Evolutionary conservation across 768 basidiomycete species (phyloP), one percentile per base, ranked within the genome.

Genomic region (Guyanaporus albipodus): DNA sequence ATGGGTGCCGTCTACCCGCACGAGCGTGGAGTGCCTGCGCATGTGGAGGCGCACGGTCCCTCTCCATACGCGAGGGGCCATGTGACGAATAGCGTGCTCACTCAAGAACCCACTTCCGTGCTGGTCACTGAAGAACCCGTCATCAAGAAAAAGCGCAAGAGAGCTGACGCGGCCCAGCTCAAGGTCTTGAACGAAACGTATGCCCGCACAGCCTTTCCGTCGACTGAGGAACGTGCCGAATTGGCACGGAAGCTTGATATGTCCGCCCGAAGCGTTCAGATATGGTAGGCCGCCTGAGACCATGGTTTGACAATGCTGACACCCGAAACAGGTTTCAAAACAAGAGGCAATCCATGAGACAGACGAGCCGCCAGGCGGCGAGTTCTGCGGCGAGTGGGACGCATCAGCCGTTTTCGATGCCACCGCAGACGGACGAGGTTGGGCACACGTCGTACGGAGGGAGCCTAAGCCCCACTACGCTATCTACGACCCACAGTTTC

Each of bases 141-240:
- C 33, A 81, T 89, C 56, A 91, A 91, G 74, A 90, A 89, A 73
- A 91, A 91, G 68, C 79, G 88, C 65, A 88, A 87, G 73, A 81
- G 88, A 48, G 89, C 88, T 6, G 87, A 89, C 56, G 83, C 86
- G 12, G 75, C 76, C 32, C 89, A 91, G 57, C 71, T 91, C 49
- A 85, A 85, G 62, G 80, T 87, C 23, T 73, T 91, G 62, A 91
- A 89, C 61, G 85, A 85, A 60, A 83, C 82, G 0, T 91, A 89
- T 62, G 73, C 71, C 52, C 79, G 88, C 48, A 91, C 89, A 3
- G 87, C 89, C 15, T 91, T 91, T 58, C 89, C 89, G 18, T 88
- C 89, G 12, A 91, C 89, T 9, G 88, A 90, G 63, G 89, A 91
- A 64, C 80, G 89, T n/a, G 73, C 78, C 29, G 80, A 79, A 26